Evolutionary conservation across 1,284 basidiomycete species (phyloP), one percentile per base, ranked within the genome.

Genomic region (Hypsizygus ulmarius): DNA sequence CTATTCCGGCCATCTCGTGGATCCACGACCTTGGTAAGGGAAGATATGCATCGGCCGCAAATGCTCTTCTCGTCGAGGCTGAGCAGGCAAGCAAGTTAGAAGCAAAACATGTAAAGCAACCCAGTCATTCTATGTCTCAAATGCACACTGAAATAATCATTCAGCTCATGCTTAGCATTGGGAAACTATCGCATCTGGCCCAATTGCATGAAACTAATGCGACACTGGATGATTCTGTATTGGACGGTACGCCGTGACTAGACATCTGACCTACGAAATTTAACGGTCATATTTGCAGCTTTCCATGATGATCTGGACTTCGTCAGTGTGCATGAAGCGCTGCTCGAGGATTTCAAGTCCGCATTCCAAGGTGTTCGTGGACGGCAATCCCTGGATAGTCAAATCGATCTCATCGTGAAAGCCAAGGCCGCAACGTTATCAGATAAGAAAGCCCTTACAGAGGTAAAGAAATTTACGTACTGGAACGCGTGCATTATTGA

Each of bases 121-220:
- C 30, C 11, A 43, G 19, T 42, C 25, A 12, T 29, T 34, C 18
- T 45, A 46, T 16, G 35, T 32, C 2, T 33, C 25, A 6, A 15
- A 37, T 10, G n/a, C 4, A 43, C 49, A 47, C 47, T 62, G 47
- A 58, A 43, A 30, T 21, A 38, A 6, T 29, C 12, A 5, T 43
- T 48, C 32, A 97, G 91, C 73, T 96, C 41, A 87, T 94, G 77
- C 78, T 96, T 46, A 95, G 93, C 60, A 81, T 99, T 25, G 89
- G 89, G 36, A 98, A 98, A 69, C 78, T 99, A 5, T 76, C 89
- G 0, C 82, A 90, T 49, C 74, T 97, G 6, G 89, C 90, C 5
- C 80, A 88, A 50, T 63, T 86, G 50, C 82, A 86, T 53, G 82
- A 89, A 45, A 78, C 81, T 33, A 72, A 68, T 19, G 63, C 64